Evolutionary conservation across 345 rosid species (phyloP), one percentile per base, ranked within the genome.

Genomic region (Bruguiera gymnorhiza): DNA sequence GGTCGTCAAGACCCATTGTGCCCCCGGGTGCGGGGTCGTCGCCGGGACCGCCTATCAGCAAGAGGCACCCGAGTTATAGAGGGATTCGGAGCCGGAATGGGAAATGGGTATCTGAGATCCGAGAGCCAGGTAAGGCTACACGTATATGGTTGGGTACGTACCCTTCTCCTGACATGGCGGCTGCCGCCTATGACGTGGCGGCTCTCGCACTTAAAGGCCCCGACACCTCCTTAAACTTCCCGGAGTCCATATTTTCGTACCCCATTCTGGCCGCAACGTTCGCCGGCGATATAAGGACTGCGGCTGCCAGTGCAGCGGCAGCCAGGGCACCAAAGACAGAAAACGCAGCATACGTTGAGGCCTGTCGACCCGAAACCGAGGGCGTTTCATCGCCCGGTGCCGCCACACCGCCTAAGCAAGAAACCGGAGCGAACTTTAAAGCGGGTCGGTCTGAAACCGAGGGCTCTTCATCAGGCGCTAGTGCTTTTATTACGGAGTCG

Each of bases 61-160:
- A 87, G 3, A 78, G 83, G 62, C 86, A 82, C 7, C 76, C 88
- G 2, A n/a, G 6, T 6, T 90, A 76, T 71, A 72, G 82, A 16
- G 96, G 95, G 5, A 81, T 90, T 43, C 72, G 98, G 58, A 68
- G 78, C 51, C 74, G 98, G 70, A 88, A 88, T 30, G 92, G 98
- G 10, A 81, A 87, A 83, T 83, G 90, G 88, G 96, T 89, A 0
- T 89, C 96, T 2, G 96, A 89, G 82, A 86, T 87, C 60, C 79
- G 96, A 32, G 89, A 87, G 83, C 96, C 96, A 27, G 86, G 88
- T 64, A 87, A 87, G 65, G 78, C 89, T 30, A 85, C 85, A 1
- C 78, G 92, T 15, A 81, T 87, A 18, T 87, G 92, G 96, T 80
- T 86, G 0, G 92, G 92, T 7, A 55, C 59, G 59, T 55, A 55